Percentiles rank a stretch among this genome's conserved stretches.
Evolutionary conservation across 768 basidiomycete species (phyloP).

Genomic region (Auriculariales sp.): DNA sequence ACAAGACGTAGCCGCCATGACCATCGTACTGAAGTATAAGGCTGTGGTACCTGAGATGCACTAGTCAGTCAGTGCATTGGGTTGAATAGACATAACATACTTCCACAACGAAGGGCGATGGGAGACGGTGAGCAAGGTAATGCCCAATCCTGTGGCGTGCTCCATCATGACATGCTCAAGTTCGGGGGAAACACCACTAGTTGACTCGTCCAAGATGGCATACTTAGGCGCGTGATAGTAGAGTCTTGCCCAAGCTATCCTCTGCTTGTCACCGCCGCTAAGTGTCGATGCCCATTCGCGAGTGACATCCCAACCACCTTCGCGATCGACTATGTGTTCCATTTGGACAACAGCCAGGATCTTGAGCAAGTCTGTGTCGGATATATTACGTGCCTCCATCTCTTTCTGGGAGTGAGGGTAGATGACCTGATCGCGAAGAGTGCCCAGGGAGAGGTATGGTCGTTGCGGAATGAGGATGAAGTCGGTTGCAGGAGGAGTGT

Average conservation of each 20-base stretch:
- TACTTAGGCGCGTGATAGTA: conserved; percentile 98
- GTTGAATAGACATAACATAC: conserved; percentile 14
- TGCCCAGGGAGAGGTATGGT: conserved; percentile 88
- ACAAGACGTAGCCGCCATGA: conserved; percentile 93
- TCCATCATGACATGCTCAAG: conserved; percentile 95
- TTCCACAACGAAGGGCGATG: conserved; percentile 92
- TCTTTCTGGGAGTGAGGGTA: conserved; percentile 78
- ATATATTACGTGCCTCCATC: conserved; percentile 58
- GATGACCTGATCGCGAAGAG: conserved; percentile 88
- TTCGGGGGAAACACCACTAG: conserved; percentile 82
- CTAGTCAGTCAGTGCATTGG: conserved; percentile 1
- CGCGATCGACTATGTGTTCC: conserved; percentile 74
- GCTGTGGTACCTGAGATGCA: conserved; percentile 44
- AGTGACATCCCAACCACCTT: conserved; percentile 90
- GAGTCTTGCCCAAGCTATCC: conserved; percentile 91
- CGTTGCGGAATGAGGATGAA: conserved; percentile 95
- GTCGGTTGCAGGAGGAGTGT: conserved; percentile 74
- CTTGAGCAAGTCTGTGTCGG: conserved; percentile 56
- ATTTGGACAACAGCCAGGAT: conserved; percentile 74
- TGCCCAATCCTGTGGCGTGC: conserved; percentile 65
- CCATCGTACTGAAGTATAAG: conserved; percentile 88
- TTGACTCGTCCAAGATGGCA: conserved; percentile 93
- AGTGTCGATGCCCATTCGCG: conserved; percentile 89
- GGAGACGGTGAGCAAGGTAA: conserved; percentile 88
- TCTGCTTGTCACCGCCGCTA: conserved; percentile 92